Evolutionary conservation across 106 monocot genomes (phyloP).

Genomic region (Phalaenopsis equestris): DNA sequence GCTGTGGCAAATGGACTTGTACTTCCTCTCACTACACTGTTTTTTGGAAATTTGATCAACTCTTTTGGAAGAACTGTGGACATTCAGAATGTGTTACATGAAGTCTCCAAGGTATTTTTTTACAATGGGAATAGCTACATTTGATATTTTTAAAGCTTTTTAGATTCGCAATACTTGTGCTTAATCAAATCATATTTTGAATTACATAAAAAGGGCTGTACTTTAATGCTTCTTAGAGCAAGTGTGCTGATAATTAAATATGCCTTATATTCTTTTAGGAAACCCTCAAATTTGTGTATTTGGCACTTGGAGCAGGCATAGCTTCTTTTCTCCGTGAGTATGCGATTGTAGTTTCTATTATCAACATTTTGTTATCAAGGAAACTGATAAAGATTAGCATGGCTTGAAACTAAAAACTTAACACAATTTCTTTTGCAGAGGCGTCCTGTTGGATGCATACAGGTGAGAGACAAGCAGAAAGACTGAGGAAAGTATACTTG

Average conservation of each 20-base stretch:
- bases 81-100: conserved; percentile 20
- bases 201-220: background rate
- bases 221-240: background rate
- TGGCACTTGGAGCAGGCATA: conserved; percentile 36
- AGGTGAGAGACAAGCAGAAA: conserved; percentile 8
- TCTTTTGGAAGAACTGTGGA: conserved; percentile 37
- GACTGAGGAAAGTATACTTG: conserved; percentile 9
- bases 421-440: conserved; percentile 5
- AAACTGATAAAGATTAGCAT: background rate
- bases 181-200: background rate
- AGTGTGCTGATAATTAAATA: background rate
- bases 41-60: conserved; percentile 42
- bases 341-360: background rate
- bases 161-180: background rate
- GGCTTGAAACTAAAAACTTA: background rate
- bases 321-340: conserved; percentile 50
- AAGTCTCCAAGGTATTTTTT: conserved; percentile 37
- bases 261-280: conserved; percentile 22
- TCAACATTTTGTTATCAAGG: background rate
- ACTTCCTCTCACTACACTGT: conserved; percentile 42
- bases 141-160: background rate
- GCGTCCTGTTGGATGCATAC: conserved; percentile 11
- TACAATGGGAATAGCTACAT: background rate
- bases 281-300: conserved; percentile 44
- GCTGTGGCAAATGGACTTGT: conserved; percentile 17